These are phyloP conservation scores for Clausena lansium DNA, from an alignment of 345 rosid species.

Conservation along the genomic window DNA sequence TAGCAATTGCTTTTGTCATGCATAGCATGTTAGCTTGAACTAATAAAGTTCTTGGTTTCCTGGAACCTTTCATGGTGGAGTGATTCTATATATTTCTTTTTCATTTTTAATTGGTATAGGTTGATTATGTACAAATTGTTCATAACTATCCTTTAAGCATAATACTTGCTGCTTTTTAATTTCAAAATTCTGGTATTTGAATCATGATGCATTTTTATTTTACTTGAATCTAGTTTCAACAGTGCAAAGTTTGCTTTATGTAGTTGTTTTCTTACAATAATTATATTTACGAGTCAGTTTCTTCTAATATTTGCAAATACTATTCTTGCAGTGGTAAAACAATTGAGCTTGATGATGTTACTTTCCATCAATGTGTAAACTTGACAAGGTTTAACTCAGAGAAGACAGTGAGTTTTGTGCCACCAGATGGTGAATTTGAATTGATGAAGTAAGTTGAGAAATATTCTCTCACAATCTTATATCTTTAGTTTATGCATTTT, in stretches of 20 bases:
- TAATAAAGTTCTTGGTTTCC: background rate
- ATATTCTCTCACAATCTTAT: constrained; percentile 7
- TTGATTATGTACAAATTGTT: background rate
- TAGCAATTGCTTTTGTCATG: background rate
- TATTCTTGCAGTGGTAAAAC: constrained; percentile 79
- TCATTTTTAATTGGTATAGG: background rate
- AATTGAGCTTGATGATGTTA: constrained; percentile 98
- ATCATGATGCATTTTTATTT: background rate
- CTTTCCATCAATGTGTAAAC: constrained; percentile 97
- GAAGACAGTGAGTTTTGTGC: constrained; percentile 98
- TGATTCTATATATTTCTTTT: background rate
- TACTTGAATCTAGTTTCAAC: background rate
- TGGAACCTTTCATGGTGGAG: background rate
- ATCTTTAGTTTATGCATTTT: background rate
- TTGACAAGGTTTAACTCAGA: constrained; percentile 97
- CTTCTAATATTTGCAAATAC: constrained; percentile 4
- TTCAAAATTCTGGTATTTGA: background rate
- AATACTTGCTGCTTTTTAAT: background rate
- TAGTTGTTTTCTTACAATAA: background rate
- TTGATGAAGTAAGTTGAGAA: constrained; percentile 86
- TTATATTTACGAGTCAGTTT: background rate
- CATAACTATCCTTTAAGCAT: background rate
- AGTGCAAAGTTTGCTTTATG: background rate
- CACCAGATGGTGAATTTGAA: constrained; percentile 99
- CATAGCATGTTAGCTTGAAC: background rate